Conservation (phyloP, 768 basidiomycete genomes). For the Sutorius australiensis region DNA sequence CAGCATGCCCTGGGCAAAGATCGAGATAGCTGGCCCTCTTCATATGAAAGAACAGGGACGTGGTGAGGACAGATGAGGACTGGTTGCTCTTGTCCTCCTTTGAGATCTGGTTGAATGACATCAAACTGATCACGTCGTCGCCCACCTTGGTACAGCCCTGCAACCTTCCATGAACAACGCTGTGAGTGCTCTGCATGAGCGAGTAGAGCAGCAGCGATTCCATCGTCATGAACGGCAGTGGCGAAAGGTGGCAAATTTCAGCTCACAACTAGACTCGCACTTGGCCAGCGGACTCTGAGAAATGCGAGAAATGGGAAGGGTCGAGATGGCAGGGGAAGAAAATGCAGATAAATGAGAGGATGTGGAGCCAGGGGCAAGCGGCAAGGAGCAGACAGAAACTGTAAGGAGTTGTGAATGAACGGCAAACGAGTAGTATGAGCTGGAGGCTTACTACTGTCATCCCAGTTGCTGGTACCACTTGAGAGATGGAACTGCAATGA, state of each 20-base stretch:
- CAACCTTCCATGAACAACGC: constrained; percentile 43
- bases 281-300: constrained; percentile 48
- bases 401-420: neutral
- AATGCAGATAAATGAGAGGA: constrained; percentile 61
- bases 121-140: constrained; percentile 68
- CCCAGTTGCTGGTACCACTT: constrained; percentile 68
- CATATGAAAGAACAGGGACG: constrained; percentile 75
- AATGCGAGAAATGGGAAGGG: constrained; percentile 60
- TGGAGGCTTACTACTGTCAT: constrained; percentile 60
- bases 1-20: too few relatives aligned
- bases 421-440: neutral
- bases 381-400: constrained; percentile 31
- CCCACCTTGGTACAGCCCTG: constrained; percentile 36
- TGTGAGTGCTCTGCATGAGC: constrained; percentile 30
- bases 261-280: neutral
- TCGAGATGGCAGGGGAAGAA: constrained; percentile 57
- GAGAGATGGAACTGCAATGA: constrained; percentile 64
- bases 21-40: too few relatives aligned
- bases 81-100: constrained; percentile 90
- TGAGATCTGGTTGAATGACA: constrained; percentile 89
- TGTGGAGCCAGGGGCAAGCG: constrained; percentile 39
- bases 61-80: constrained; percentile 79
- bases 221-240: constrained; percentile 19
- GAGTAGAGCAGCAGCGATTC: constrained; percentile 32
- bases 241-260: constrained; percentile 8